phyloP scores from a whole-genome alignment of 1,139 yeast genomes.

The Geotrichum aggregatum region DNA sequence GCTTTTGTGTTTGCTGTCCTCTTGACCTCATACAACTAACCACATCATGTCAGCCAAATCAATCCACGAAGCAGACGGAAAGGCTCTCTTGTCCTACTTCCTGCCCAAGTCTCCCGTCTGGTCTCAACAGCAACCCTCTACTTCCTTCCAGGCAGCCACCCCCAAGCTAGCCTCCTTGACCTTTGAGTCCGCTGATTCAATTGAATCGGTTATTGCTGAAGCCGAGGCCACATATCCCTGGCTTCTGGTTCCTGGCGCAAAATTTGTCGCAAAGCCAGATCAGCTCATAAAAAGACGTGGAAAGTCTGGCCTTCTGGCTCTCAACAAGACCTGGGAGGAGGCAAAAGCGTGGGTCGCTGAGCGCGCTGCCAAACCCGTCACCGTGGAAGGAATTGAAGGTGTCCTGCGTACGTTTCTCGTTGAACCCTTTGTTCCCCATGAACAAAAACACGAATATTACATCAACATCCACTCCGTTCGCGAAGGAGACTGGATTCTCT shows the following conservation, averaged over 20 bases:
- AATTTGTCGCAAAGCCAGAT: constrained; percentile 47
- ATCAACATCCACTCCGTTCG: constrained; percentile 48
- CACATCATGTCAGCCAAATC: constrained; percentile 43
- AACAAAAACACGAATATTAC: constrained; percentile 46
- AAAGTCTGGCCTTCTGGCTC: constrained; percentile 45
- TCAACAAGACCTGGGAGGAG: constrained; percentile 45
- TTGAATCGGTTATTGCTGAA: constrained; percentile 36
- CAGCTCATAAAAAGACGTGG: constrained; percentile 48
- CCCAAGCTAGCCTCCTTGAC: constrained; percentile 43
- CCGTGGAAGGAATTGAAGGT: constrained; percentile 44
- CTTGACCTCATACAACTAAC: neutral
- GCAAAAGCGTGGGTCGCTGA: constrained; percentile 44
- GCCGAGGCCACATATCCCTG: constrained; percentile 45
- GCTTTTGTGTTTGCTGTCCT: neutral
- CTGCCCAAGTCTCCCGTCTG: constrained; percentile 43
- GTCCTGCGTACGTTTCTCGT: constrained; percentile 43
- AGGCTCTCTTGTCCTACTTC: constrained; percentile 45
- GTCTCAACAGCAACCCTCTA: constrained; percentile 35
- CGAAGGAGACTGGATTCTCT: constrained; percentile 48
- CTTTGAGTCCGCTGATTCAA: constrained; percentile 35
- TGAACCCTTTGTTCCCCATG: constrained; percentile 48
- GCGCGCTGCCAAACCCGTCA: constrained; percentile 42
- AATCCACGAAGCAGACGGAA: constrained; percentile 48
- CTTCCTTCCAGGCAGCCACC: constrained; percentile 38
- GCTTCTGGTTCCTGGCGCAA: constrained; percentile 40